Conservation (phyloP, 208 protist genomes). For the Herpetomonas samuelpessoai region DNA sequence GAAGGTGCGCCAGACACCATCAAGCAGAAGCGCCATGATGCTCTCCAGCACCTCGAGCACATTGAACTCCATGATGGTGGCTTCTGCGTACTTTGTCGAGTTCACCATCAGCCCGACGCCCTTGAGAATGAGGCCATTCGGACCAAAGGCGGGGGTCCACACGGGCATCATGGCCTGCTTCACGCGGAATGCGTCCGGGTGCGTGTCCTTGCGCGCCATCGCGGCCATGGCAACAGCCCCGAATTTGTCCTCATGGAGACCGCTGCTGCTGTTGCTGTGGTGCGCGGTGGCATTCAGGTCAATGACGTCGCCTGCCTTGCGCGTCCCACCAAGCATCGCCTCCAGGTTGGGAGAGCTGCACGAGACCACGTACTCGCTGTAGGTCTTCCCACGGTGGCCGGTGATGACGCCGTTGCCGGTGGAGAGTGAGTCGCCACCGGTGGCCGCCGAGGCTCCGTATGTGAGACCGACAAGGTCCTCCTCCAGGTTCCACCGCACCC, state of each 20-base stretch:
- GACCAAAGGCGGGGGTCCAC: slow-evolving; percentile 80
- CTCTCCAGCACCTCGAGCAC: slow-evolving; percentile 87
- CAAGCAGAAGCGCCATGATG: slow-evolving; percentile 92
- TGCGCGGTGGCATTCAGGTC: slow-evolving; percentile 1
- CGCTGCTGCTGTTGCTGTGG: background rate
- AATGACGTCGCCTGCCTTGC: slow-evolving; percentile 3
- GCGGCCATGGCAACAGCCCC: background rate
- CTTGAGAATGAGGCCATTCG: slow-evolving; percentile 65
- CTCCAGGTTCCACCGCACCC: slow-evolving; percentile 37
- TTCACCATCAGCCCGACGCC: slow-evolving; percentile 71
- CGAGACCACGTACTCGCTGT: slow-evolving; percentile 40
- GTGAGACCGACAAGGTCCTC: slow-evolving; percentile 41
- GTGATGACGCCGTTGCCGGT: slow-evolving; percentile 26
- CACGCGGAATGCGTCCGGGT: slow-evolving; percentile 68
- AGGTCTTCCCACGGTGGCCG: slow-evolving; percentile 41
- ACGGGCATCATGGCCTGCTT: slow-evolving; percentile 84
- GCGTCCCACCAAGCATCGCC: slow-evolving; percentile 7
- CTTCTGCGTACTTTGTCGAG: slow-evolving; percentile 47
- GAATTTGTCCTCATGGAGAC: background rate
- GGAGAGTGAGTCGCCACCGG: slow-evolving; percentile 3
- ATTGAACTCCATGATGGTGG: slow-evolving; percentile 95
- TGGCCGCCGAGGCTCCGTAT: slow-evolving; percentile 5
- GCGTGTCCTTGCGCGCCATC: slow-evolving; percentile 11
- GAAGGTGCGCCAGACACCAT: slow-evolving; percentile 85
- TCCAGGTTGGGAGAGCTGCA: slow-evolving; percentile 17